Evolutionary conservation across 768 basidiomycete species (phyloP).

Genomic region (Gymnopilus junonius): DNA sequence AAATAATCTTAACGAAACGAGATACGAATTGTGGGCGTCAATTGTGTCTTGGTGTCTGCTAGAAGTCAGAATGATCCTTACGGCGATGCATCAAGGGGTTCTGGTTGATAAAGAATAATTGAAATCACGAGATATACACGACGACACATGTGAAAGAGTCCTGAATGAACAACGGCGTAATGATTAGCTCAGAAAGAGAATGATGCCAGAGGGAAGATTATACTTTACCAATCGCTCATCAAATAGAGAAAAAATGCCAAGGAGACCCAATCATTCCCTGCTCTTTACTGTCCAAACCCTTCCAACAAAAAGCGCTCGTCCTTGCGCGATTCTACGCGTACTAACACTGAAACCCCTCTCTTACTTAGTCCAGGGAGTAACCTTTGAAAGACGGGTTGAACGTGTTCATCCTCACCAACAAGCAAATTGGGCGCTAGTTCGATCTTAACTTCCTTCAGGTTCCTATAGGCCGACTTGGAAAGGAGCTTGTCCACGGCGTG

Average conservation of each 20-base stretch:
- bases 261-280: too few relatives aligned
- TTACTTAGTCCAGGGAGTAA: conserved; percentile 8
- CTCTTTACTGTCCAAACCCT: neutral
- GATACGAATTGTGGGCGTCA: too few relatives aligned
- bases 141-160: too few relatives aligned
- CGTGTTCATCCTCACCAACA: conserved; percentile 2
- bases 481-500: conserved; percentile 21
- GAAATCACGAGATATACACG: too few relatives aligned
- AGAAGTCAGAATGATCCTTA: too few relatives aligned
- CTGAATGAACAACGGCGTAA: too few relatives aligned
- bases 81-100: too few relatives aligned
- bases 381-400: conserved; percentile 2
- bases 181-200: too few relatives aligned
- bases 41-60: too few relatives aligned
- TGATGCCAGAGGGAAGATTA: neutral
- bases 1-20: too few relatives aligned
- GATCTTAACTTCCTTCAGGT: conserved; percentile 16
- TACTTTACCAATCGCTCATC: neutral
- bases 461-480: conserved; percentile 4
- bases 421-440: conserved; percentile 15
- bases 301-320: conserved; percentile 9
- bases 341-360: neutral
- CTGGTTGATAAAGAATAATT: too few relatives aligned
- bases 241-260: neutral
- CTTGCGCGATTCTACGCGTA: neutral